Evolutionary conservation across 768 basidiomycete genomes (phyloP).

Genomic region (Kwoniella newhampshirensis): DNA sequence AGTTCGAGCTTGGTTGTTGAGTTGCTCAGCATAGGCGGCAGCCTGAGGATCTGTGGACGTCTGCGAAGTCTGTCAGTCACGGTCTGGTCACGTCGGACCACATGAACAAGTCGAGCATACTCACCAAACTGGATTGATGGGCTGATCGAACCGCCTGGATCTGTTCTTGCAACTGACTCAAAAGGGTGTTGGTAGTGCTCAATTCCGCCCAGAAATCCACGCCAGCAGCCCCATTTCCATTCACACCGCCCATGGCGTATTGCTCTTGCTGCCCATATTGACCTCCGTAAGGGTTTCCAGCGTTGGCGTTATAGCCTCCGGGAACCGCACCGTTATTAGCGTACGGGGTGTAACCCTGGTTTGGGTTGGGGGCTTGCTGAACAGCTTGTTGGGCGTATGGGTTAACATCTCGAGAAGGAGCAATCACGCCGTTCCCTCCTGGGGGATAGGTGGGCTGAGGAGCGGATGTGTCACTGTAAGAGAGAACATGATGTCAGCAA

Average conservation of each 20-base stretch:
- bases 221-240: slow-evolving; percentile 5
- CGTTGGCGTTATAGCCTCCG: slow-evolving; percentile 1
- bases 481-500: background rate
- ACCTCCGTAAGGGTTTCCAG: slow-evolving; percentile 31
- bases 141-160: slow-evolving; percentile 50
- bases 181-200: slow-evolving; percentile 33
- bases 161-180: slow-evolving; percentile 49
- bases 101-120: slow-evolving; percentile 55
- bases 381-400: slow-evolving; percentile 45
- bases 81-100: slow-evolving; percentile 65
- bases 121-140: slow-evolving; percentile 48
- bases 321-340: slow-evolving; percentile 12
- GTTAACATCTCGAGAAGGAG: slow-evolving; percentile 32
- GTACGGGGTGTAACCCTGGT: slow-evolving; percentile 28
- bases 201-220: slow-evolving; percentile 49
- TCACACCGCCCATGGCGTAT: slow-evolving; percentile 40
- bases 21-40: slow-evolving; percentile 41
- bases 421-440: slow-evolving; percentile 40
- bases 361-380: slow-evolving; percentile 19
- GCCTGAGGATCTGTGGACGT: slow-evolving; percentile 65
- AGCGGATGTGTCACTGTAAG: slow-evolving; percentile 31
- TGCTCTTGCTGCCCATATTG: slow-evolving; percentile 51
- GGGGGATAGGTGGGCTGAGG: slow-evolving; percentile 48
- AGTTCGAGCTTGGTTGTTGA: slow-evolving; percentile 48
- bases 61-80: slow-evolving; percentile 58